Evolutionary conservation across 768 basidiomycete genomes (phyloP), one percentile per base, ranked within the genome.

Genomic region (Mycena pura): DNA sequence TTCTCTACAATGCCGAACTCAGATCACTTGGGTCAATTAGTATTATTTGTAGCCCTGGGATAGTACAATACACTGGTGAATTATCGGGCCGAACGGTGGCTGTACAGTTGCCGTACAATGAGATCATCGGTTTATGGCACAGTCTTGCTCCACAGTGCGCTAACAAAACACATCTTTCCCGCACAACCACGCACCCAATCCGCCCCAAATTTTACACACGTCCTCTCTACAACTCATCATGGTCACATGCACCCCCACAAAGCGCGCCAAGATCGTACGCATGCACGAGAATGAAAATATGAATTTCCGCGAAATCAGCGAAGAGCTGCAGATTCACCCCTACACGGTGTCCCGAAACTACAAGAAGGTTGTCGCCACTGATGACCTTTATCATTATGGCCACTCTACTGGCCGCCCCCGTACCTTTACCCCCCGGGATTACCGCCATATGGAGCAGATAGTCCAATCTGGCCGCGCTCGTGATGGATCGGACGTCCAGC

Each of bases 211-310:
- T 36, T 9, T 17, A 36, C 17, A 36, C 17, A 36, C 34, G 10
- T 17, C 34, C 34, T 36, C 34, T 9, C 34, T 17, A 9, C 9
- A 9, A 36, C 17, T 17, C 34, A 9, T 17, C 17, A 52, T 56
- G 32, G n/a, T 1, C 68, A 4, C 15, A 3, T 40, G 39, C 58
- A 52, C 36, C 60, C 57, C 57, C 51, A 55, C 40, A 21, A 39
- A 34, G 36, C 27, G 31, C 25, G 45, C 44, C 29, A 39, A 40
- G 7, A 48, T 28, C 27, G 9, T 22, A 2, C 21, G 27, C 11
- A 59, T 31, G 40, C 11, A 36, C n/a, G 50, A 57, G 28, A 48
- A 47, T 29, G 47, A 41, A 17, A 34, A 40, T 25, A 65, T 52
- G 36, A 3, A 4, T n/a, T 52, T 52, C 29, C 8, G 17, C 10